Base-by-base conservation (phyloP, 169 alveolate genomes). In the Besnoitia besnoiti region DNA sequence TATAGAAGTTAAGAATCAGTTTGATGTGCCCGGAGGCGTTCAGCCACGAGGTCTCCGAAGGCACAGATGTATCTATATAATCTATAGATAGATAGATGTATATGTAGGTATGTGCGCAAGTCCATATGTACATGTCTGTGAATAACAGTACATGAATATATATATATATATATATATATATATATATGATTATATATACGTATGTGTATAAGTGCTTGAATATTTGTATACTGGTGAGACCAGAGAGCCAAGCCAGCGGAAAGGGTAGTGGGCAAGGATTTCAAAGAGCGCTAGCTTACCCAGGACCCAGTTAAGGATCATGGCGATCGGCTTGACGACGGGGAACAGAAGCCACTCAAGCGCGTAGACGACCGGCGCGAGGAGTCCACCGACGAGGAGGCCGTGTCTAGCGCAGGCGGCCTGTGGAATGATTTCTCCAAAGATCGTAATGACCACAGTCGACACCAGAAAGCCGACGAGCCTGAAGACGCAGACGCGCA, bases 381-480 rank as follows among this genome's bases (percentile, higher is more conserved):
- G 62, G 73, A 92, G 47, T 0, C 95, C 97, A 12, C 98, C 97
- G 19, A 97, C 93, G 24, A 88, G 90, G 51, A 97, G 94, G 27
- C 97, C 98, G 87, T 97, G 94, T 42, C 97, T 93, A 39, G 97
- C 93, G 92, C 97, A 97, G 79, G 95, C 92, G 30, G 98, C 95
- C 75, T 97, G 97, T 0, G 98, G 98, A 33, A 95, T 42, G 62
- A 97, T 95, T 85, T 97, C 98, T 24, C 98, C 98, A 55, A 97
- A 94, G 40, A 97, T 61, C 79, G 95, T 91, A 44, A 96, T 95
- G 40, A 96, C 93, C 16, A 84, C 90, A 0, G 98, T 97, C 19
- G 98, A 94, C 10, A 96, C 76, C 42, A 95, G 51, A 49, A 96
- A 91, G 24, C 97, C 98, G 35, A 95, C 92, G 46, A 90, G 85